These are phyloP conservation scores for Diaporthe vexans DNA, from an alignment of 2,329 filamentous ascomycete species.

Conservation along the genomic window DNA sequence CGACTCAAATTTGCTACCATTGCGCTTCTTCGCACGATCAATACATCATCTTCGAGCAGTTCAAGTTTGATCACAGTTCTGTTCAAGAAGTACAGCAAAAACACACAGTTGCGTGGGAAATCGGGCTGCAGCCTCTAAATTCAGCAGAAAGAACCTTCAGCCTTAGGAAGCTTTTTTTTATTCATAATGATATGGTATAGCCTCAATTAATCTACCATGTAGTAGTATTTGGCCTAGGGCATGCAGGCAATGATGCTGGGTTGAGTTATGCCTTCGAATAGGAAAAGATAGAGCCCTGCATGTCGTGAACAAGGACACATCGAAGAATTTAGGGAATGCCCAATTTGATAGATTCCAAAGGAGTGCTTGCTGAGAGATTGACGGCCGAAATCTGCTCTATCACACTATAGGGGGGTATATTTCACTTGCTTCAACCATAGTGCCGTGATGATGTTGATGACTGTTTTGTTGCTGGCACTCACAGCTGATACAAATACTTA, in stretches of 20 bases:
- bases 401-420: too few species aligned
- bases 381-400: background rate
- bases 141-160: background rate
- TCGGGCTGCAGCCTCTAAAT: background rate
- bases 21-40: background rate
- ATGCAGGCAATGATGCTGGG: background rate
- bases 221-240: background rate
- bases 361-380: background rate
- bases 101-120: background rate
- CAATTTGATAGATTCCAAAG: rapidly evolving
- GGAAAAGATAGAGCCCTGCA: background rate
- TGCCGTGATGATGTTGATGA: too few species aligned
- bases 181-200: background rate
- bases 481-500: too few species aligned
- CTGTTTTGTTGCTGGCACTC: too few species aligned
- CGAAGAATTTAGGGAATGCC: background rate
- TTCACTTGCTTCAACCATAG: too few species aligned
- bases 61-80: background rate
- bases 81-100: background rate
- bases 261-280: background rate
- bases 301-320: background rate
- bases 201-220: background rate
- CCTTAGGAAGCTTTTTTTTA: background rate
- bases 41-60: background rate
- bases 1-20: background rate